phyloP scores from a whole-genome alignment of 2,329 filamentous ascomycete species.

The Penicillium sp. region DNA sequence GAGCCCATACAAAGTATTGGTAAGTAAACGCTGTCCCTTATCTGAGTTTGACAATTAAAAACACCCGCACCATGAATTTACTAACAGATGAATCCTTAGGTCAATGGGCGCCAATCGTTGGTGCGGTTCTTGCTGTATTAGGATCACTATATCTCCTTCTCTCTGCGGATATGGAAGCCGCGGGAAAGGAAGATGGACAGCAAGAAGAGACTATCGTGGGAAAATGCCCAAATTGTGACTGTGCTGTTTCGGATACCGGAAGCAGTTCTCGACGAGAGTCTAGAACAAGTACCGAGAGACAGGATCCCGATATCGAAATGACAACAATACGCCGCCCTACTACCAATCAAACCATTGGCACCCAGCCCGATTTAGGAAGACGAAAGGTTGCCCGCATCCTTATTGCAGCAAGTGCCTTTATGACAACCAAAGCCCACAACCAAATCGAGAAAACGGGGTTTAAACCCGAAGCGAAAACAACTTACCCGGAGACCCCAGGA shows the following conservation, averaged over 20 bases:
- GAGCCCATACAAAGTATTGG: constrained; percentile 63
- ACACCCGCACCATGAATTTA: too few species aligned
- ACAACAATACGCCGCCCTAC: background rate
- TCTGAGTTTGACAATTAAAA: background rate
- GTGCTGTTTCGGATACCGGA: background rate
- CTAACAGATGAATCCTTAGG: constrained; percentile 16
- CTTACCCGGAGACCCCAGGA: constrained; percentile 58
- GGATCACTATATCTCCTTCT: constrained; percentile 59
- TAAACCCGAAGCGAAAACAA: constrained; percentile 45
- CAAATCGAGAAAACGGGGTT: constrained; percentile 52
- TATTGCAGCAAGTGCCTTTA: constrained; percentile 43
- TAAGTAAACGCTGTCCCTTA: constrained; percentile 33
- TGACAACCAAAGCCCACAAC: constrained; percentile 51
- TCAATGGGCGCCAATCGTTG: constrained; percentile 45
- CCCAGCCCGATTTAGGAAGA: constrained; percentile 31
- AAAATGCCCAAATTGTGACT: background rate
- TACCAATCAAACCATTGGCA: constrained; percentile 4
- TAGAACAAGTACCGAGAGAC: background rate
- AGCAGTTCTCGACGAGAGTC: background rate
- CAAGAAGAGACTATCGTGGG: background rate
- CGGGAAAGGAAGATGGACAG: constrained; percentile 15
- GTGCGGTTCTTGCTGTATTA: constrained; percentile 56
- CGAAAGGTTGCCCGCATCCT: constrained; percentile 47
- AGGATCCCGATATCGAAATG: background rate
- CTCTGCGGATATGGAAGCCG: constrained; percentile 34